Percentiles rank a stretch among this genome's conserved stretches.
These are phyloP conservation scores for Carpinus viminea DNA, from an alignment of 306 rosid species.

Conservation along the genomic window DNA sequence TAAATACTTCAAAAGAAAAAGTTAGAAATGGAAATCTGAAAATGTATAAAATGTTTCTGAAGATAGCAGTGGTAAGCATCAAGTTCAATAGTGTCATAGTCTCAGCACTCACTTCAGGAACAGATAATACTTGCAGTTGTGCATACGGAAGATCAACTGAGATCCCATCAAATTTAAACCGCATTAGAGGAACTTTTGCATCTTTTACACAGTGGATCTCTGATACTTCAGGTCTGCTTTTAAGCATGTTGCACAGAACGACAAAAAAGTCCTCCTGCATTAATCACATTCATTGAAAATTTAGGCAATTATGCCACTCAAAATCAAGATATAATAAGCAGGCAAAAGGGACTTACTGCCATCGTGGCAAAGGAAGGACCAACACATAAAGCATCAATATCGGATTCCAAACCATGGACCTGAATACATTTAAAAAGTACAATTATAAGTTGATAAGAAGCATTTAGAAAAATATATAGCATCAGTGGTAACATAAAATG, in stretches of 20 bases:
- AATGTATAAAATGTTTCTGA: slow-evolving; percentile 6
- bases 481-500: background rate
- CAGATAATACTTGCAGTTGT: slow-evolving; percentile 36
- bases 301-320: slow-evolving; percentile 9
- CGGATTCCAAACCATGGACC: slow-evolving; percentile 48
- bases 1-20: slow-evolving; percentile 15
- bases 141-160: slow-evolving; percentile 50
- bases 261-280: slow-evolving; percentile 50
- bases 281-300: slow-evolving; percentile 9
- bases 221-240: slow-evolving; percentile 41
- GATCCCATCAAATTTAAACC: slow-evolving; percentile 48
- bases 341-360: slow-evolving; percentile 35
- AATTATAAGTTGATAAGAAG: background rate
- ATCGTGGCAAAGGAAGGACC: slow-evolving; percentile 48
- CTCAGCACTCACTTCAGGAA: slow-evolving; percentile 46
- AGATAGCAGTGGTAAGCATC: background rate
- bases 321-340: slow-evolving; percentile 7
- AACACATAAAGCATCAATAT: slow-evolving; percentile 53
- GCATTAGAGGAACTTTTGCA: slow-evolving; percentile 53
- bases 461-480: background rate
- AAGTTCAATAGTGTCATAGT: background rate
- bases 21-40: slow-evolving; percentile 6
- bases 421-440: slow-evolving; percentile 18
- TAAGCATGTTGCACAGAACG: slow-evolving; percentile 40
- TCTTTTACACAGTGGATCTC: slow-evolving; percentile 43